Conservation (phyloP, 73 alveolate species). For the Paraurostyla sp. region DNA sequence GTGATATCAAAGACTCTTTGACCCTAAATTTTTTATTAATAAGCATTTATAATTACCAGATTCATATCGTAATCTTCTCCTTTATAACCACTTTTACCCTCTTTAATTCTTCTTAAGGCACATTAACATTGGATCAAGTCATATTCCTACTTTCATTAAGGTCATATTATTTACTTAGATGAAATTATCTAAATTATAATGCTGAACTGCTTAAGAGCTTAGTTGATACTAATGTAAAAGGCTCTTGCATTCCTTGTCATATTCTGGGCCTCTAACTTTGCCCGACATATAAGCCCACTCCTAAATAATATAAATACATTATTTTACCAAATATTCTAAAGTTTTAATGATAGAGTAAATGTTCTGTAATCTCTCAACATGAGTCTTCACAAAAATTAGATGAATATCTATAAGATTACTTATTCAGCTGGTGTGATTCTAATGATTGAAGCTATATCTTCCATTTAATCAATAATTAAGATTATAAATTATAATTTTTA, state of each 20-base stretch:
- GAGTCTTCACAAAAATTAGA: too few relatives aligned
- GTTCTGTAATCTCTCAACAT: conserved; percentile 53
- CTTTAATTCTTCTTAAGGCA: conserved; percentile 51
- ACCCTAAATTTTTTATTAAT: background rate
- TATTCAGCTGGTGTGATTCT: conserved; percentile 50
- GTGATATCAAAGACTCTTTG: conserved; percentile 65
- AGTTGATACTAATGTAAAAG: conserved; percentile 50
- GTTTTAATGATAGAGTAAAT: conserved; percentile 65
- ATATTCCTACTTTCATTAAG: conserved; percentile 26
- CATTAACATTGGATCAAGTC: conserved; percentile 33
- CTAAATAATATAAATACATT: background rate
- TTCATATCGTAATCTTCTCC: conserved; percentile 66
- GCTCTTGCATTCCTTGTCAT: conserved; percentile 52
- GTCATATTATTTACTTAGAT: background rate
- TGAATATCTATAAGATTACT: too few relatives aligned
- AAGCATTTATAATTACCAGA: conserved; percentile 51
- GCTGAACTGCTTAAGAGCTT: conserved; percentile 22
- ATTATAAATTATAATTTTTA: too few relatives aligned
- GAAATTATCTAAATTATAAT: conserved; percentile 6
- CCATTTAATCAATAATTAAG: too few relatives aligned
- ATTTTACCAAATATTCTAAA: conserved; percentile 57
- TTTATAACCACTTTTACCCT: conserved; percentile 59
- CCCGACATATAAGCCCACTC: conserved; percentile 71
- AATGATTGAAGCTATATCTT: conserved; percentile 52
- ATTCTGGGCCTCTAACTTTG: conserved; percentile 45